Evolutionary conservation across 2,329 filamentous ascomycete genomes (phyloP).

Genomic region (Colletotrichum tanaceti): DNA sequence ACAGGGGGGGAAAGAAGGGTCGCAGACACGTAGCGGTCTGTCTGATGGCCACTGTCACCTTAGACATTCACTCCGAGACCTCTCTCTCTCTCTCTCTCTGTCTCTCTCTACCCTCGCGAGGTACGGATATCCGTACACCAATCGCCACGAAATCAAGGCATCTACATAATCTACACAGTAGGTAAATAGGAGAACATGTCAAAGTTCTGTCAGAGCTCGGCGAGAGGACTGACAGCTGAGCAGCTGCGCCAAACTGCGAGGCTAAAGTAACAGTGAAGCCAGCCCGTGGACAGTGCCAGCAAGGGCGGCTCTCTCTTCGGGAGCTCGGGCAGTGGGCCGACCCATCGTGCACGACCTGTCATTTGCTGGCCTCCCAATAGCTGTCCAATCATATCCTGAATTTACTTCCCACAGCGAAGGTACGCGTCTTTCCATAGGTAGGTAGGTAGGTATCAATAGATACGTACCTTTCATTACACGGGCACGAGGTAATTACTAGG

Average conservation of each 20-base stretch:
- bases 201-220: not conserved
- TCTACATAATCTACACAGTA: no score
- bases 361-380: slow-evolving; percentile 25
- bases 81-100: not conserved
- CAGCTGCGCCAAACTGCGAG: not conserved
- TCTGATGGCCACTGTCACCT: not conserved
- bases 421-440: not conserved
- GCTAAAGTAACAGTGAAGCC: not conserved
- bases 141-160: no score
- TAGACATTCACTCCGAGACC: not conserved
- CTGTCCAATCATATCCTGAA: not conserved
- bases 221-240: not conserved
- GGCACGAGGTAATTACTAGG: no score
- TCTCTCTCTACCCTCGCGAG: not conserved
- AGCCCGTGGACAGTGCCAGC: slow-evolving; percentile 24
- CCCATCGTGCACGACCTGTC: not conserved
- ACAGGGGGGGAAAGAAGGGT: not conserved
- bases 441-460: no score
- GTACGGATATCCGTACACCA: no score
- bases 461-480: not conserved
- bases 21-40: not conserved
- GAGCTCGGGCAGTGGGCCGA: slow-evolving; percentile 30
- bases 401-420: not conserved
- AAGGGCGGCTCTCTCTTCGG: slow-evolving; percentile 33
- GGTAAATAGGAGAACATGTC: not conserved